Evolutionary conservation across 352 stramenopile species (phyloP), one percentile per base, ranked within the genome.

Genomic region (Phytophthora idaei): DNA sequence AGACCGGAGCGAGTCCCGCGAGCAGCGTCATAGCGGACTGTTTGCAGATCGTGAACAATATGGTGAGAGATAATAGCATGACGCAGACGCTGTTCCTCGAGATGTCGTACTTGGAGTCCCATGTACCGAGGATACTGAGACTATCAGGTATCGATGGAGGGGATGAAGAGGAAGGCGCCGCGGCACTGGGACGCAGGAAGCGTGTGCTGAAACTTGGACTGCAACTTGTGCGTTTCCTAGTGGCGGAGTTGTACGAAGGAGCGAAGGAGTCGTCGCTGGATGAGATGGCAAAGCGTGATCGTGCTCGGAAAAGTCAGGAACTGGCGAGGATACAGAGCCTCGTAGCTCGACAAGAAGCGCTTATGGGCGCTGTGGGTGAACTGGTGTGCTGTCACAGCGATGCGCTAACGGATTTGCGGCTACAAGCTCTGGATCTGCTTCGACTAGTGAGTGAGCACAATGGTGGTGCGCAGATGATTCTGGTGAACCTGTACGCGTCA

Each of bases 1-100:
- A 89, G 28, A 69, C 45, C 5, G 65, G 57, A 34, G 21, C 45
- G 10, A 60, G 68, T 45, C 47, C 58, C 11, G 71, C 78, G 5
- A 88, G 71, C 34, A 82, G 55, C 15, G 86, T 94, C 11, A 67
- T 89, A 17, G 80, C 80, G 0, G 86, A 94, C 51, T 92, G 86
- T 54, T 61, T 94, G 17, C 81, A 92, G 58, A 92, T 92, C 57
- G 70, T 94, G 8, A 87, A 85, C 67, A 92, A 94, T 62, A 92
- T 94, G 82, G 31, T 94, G 39, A 67, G 78, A 31, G 83, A 92
- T 64, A 94, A 94, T 57, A 60, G 82, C 21, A 90, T 92, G 81
- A 91, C 84, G 37, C 86, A 94, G 70, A 92, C 73, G 28, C 61
- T 94, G 27, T 86, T 94, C 31, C 65, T 79, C 0, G 81, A 94